phyloP scores from a whole-genome alignment of 805 yeast species.

The Starmera dryadoides region DNA sequence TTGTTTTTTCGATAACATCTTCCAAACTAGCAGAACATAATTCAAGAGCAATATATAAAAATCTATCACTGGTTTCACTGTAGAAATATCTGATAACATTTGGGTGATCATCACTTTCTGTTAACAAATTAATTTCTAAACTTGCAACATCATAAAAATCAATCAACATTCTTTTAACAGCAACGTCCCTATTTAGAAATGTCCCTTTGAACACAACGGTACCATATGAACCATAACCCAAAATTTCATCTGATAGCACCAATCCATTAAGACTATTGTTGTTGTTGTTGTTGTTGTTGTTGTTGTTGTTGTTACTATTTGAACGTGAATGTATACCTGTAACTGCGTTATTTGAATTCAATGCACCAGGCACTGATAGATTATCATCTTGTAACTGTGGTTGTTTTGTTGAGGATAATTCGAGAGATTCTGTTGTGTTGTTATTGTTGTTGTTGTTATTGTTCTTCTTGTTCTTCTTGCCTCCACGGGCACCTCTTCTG shows the following conservation, averaged over 20 bases:
- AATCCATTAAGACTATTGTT: conserved; percentile 37
- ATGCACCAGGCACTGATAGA: conserved; percentile 13
- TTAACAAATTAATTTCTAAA: conserved; percentile 79
- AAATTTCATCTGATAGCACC: conserved; percentile 60
- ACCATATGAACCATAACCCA: conserved; percentile 96
- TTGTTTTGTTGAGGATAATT: neutral
- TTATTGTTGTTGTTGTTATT: conserved; percentile 40
- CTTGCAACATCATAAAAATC: conserved; percentile 93
- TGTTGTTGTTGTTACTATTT: conserved; percentile 4
- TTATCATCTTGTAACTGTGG: neutral
- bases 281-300: conserved; percentile 1
- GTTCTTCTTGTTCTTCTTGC: conserved; percentile 44
- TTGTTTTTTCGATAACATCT: conserved; percentile 61
- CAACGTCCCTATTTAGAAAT: conserved; percentile 91
- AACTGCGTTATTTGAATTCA: neutral
- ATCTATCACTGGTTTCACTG: conserved; percentile 83
- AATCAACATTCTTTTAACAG: conserved; percentile 87
- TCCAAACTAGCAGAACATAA: conserved; percentile 85
- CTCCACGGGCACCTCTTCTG: conserved; percentile 84
- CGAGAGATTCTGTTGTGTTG: neutral
- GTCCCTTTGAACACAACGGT: conserved; percentile 89
- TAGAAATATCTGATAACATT: conserved; percentile 91
- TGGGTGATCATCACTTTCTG: conserved; percentile 95
- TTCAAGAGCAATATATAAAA: conserved; percentile 88
- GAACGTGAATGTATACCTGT: conserved; percentile 1